phyloP scores from a whole-genome alignment of 176 grass and related monocot genomes.

The Musa troglodytarum region DNA sequence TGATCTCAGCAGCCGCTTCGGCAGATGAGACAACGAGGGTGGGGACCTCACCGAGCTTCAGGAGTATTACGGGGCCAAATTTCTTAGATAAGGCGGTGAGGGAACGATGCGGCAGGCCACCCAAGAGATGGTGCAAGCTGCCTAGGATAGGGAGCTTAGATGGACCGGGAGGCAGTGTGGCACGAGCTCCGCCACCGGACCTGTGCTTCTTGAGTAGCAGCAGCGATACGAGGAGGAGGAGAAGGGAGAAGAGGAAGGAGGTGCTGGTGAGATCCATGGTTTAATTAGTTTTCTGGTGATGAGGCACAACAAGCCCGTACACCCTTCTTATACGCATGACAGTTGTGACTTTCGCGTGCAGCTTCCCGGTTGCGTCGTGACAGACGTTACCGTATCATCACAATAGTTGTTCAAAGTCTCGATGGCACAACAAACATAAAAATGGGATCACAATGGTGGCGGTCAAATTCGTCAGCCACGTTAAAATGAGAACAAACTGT shows the following conservation, averaged over 20 bases:
- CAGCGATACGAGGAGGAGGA: background rate
- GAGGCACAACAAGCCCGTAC: too few relatives aligned
- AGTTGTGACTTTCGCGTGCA: too few relatives aligned
- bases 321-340: too few relatives aligned
- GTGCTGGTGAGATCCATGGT: background rate
- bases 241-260: background rate
- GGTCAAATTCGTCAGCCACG: too few relatives aligned
- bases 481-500: too few relatives aligned
- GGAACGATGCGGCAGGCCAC: slow-evolving; percentile 29
- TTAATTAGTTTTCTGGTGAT: too few relatives aligned
- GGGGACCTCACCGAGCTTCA: slow-evolving; percentile 40
- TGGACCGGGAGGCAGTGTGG: slow-evolving; percentile 3
- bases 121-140: slow-evolving; percentile 49
- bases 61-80: slow-evolving; percentile 40
- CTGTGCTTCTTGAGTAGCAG: background rate
- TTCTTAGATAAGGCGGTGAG: slow-evolving; percentile 24
- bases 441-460: too few relatives aligned
- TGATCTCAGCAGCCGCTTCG: slow-evolving; percentile 43
- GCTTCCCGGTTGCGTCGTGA: too few relatives aligned
- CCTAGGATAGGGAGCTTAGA: slow-evolving; percentile 36
- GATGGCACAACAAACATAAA: too few relatives aligned
- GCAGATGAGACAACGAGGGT: slow-evolving; percentile 32
- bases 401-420: too few relatives aligned
- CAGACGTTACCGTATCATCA: too few relatives aligned
- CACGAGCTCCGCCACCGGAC: slow-evolving; percentile 1